Evolutionary conservation across 345 rosid species (phyloP).

Genomic region (Brassica nigra): DNA sequence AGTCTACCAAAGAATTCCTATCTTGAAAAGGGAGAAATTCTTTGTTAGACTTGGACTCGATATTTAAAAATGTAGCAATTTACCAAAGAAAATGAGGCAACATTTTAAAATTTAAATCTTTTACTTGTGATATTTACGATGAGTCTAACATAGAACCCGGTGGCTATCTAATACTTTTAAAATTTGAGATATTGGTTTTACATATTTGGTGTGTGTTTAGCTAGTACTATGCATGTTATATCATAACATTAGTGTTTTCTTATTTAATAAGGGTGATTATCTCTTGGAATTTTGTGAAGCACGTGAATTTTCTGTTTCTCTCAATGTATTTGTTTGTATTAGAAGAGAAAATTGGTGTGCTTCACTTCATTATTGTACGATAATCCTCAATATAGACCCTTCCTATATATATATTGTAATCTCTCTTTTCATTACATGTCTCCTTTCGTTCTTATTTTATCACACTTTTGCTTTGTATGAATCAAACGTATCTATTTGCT

Average conservation of each 20-base stretch:
- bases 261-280: slow-evolving; percentile 19
- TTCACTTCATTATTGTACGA: slow-evolving; percentile 37
- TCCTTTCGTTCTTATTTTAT: neutral
- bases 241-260: slow-evolving; percentile 11
- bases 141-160: neutral
- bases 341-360: slow-evolving; percentile 43
- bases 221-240: slow-evolving; percentile 2
- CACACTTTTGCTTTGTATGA: neutral
- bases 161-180: neutral
- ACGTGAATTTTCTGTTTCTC: slow-evolving; percentile 43
- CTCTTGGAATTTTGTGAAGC: slow-evolving; percentile 37
- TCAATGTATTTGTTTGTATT: slow-evolving; percentile 26
- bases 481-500: neutral
- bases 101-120: slow-evolving; percentile 37
- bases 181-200: neutral
- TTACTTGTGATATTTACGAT: slow-evolving; percentile 3
- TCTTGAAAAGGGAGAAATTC: slow-evolving; percentile 40
- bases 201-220: slow-evolving; percentile 31
- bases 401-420: neutral
- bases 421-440: neutral
- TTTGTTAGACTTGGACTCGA: slow-evolving; percentile 46
- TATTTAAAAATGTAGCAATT: neutral
- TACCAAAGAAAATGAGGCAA: slow-evolving; percentile 22
- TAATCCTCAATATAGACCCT: slow-evolving; percentile 30
- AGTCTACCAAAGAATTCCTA: slow-evolving; percentile 44